A percentile compares a stretch with the other conserved stretches of the same genome.
These are phyloP conservation scores for Ogataea saltuana DNA, from an alignment of 805 yeast species.

Conservation along the genomic window DNA sequence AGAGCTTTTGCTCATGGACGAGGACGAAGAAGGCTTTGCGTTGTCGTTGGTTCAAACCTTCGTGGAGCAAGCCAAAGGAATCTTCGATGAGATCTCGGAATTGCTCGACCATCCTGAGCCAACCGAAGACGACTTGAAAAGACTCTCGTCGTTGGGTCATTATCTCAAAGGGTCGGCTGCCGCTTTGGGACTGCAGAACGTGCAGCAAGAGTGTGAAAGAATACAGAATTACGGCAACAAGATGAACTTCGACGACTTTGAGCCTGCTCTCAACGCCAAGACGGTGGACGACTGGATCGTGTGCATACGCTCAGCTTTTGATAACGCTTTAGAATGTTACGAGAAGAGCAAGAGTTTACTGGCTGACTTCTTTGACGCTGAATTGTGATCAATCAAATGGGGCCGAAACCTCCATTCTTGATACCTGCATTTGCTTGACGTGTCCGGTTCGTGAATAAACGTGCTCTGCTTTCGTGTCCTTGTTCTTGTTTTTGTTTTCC, in stretches of 20 bases:
- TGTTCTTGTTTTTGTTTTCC: background rate
- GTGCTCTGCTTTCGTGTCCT: too few species aligned
- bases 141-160: slow-evolving; percentile 80
- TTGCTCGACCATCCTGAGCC: slow-evolving; percentile 38
- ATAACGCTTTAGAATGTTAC: slow-evolving; percentile 52
- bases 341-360: slow-evolving; percentile 50
- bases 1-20: slow-evolving; percentile 93
- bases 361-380: slow-evolving; percentile 50
- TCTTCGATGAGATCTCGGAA: slow-evolving; percentile 68
- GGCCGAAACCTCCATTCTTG: background rate
- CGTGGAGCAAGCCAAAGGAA: slow-evolving; percentile 84
- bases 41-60: slow-evolving; percentile 75
- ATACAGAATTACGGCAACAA: slow-evolving; percentile 86
- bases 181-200: slow-evolving; percentile 79
- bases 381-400: slow-evolving; percentile 18
- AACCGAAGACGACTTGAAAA: slow-evolving; percentile 46
- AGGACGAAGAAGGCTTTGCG: slow-evolving; percentile 91
- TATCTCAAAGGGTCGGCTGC: slow-evolving; percentile 95
- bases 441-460: too few species aligned
- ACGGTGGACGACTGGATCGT: slow-evolving; percentile 36
- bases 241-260: slow-evolving; percentile 30
- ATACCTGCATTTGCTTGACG: background rate
- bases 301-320: slow-evolving; percentile 55
- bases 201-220: slow-evolving; percentile 86
- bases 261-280: slow-evolving; percentile 34